Base-by-base conservation (phyloP, 345 rosid genomes). In the Linum tenue region DNA sequence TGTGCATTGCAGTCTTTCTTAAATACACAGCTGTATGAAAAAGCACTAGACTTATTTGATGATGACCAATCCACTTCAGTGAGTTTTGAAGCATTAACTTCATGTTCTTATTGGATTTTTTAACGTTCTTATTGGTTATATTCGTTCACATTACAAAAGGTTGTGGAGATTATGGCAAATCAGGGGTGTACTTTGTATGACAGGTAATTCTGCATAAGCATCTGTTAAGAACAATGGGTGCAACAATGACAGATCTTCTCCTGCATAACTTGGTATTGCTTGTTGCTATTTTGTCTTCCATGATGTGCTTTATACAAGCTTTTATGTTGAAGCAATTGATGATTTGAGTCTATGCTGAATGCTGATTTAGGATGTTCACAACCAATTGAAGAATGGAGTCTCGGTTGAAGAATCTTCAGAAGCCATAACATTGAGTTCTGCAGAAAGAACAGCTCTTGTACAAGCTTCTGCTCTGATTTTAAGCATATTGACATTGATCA, bases 131-230 rank as follows among this genome's bases (percentile, higher is more conserved):
- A 8, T 48, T 37, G 22, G 38, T 39, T 53, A 43, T 61, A 14
- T 51, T 38, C 37, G 55, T 43, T 22, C 31, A 22, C 37, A 37
- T 17, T 35, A 4, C 31, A 42, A 63, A 64, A 64, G 40, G 44
- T 67, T 64, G 39, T 67, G 64, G 68, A 70, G 69, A 56, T 69
- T 41, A 72, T 5, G 42, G 55, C 67, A 61, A 69, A 70, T 40
- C 40, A 16, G 61, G 43, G 37, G n/a, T 67, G 62, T 17, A 48
- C 31, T 72, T 39, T 79, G 75, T 64, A 74, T 65, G 76, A 36
- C 83, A 92, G 99, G 95, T 78, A 75, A 76, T 85, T 80, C 75
- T 94, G 79, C 97, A 94, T 64, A 80, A 90, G 76, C 97, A 94
- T 78, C 76, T 94, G 67, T 78, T 94, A 70, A 88, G 96, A 85